A percentile compares a stretch with the other conserved stretches of the same genome.
These are phyloP conservation scores for Colletotrichum sp. DNA, from an alignment of 2,329 filamentous ascomycete species.

Conservation along the genomic window DNA sequence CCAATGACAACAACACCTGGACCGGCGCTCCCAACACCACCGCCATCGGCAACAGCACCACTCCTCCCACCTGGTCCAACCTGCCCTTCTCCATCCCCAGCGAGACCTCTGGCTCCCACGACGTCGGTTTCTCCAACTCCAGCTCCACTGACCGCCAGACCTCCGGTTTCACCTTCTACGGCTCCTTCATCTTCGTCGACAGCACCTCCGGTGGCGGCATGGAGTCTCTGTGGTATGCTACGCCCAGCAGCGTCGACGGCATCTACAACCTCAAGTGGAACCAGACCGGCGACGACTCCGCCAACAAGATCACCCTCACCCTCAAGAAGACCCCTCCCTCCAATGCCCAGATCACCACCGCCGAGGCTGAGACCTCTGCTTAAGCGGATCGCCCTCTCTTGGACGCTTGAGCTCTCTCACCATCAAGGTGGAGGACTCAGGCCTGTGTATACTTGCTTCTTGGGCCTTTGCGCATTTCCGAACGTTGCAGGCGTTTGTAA, in stretches of 20 bases:
- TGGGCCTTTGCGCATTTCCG: not conserved
- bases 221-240: constrained; percentile 26
- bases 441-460: not conserved
- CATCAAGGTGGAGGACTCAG: not conserved
- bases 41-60: not conserved
- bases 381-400: not conserved
- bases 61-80: constrained; percentile 26
- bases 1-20: constrained; percentile 18
- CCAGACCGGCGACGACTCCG: constrained; percentile 11
- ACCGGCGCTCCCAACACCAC: constrained; percentile 24
- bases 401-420: not conserved
- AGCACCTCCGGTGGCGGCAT: not conserved
- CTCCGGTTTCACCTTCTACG: constrained; percentile 31
- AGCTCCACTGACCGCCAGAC: constrained; percentile 5
- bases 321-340: constrained; percentile 25
- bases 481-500: not conserved
- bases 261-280: constrained; percentile 30
- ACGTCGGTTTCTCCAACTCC: constrained; percentile 24
- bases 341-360: not conserved
- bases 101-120: constrained; percentile 19
- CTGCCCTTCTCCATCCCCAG: constrained; percentile 28
- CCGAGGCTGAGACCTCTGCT: not conserved
- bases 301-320: constrained; percentile 21
- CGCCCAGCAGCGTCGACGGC: constrained; percentile 18
- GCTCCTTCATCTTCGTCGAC: constrained; percentile 21